Evolutionary conservation across 257 asterid species (phyloP).

Genomic region (Rauvolfia tetraphylla): DNA sequence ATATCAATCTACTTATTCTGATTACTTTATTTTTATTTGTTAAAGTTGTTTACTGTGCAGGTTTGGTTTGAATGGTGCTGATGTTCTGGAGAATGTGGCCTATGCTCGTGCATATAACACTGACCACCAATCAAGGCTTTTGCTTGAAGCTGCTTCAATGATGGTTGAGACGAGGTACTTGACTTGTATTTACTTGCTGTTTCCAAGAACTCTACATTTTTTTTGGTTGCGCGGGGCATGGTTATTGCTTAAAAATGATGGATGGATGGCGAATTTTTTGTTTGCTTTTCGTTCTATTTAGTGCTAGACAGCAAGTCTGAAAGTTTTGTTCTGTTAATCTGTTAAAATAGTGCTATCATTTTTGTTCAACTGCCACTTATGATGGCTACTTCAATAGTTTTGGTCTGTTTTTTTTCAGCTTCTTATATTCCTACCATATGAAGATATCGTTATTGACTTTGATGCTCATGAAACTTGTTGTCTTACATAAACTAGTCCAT

Average conservation of each 20-base stretch:
- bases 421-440: not conserved
- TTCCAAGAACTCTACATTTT: not conserved
- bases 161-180: slow-evolving; percentile 93
- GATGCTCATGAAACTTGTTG: not conserved
- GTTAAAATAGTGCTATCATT: not conserved
- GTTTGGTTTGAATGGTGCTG: slow-evolving; percentile 89
- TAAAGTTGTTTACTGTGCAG: slow-evolving; percentile 33
- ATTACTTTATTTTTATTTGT: slow-evolving; percentile 6
- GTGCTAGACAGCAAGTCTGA: not conserved
- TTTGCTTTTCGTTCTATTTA: not conserved
- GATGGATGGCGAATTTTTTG: not conserved
- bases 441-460: not conserved
- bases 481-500: not conserved
- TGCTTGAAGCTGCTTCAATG: slow-evolving; percentile 98
- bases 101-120: slow-evolving; percentile 98
- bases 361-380: not conserved
- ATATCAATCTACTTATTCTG: not conserved
- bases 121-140: slow-evolving; percentile 93
- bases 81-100: slow-evolving; percentile 96
- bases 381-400: not conserved
- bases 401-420: not conserved
- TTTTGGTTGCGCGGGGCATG: not conserved
- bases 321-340: not conserved
- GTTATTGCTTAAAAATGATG: not conserved
- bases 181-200: not conserved